Conservation (phyloP, 129 eudicot species). For the Ambrosia artemisiifolia region DNA sequence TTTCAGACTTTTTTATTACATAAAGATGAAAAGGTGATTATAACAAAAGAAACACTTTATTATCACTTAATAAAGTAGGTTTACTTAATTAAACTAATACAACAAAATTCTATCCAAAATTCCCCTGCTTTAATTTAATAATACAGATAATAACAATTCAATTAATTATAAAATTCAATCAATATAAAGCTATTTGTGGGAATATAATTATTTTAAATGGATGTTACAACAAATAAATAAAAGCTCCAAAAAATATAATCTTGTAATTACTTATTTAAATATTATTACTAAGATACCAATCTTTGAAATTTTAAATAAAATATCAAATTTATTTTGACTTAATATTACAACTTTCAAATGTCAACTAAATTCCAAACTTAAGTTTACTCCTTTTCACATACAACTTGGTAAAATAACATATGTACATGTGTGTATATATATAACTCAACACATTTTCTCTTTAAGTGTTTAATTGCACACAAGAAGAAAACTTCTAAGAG, state of each 20-base stretch:
- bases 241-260: background rate
- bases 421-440: background rate
- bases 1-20: constrained; percentile 6
- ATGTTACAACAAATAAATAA: background rate
- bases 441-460: background rate
- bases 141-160: background rate
- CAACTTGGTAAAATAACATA: too few species aligned
- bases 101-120: constrained; percentile 33
- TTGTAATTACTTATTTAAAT: background rate
- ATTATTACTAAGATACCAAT: constrained; percentile 11
- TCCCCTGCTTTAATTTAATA: constrained; percentile 16
- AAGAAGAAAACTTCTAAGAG: background rate
- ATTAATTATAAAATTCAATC: too few species aligned
- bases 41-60: constrained; percentile 15
- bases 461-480: background rate
- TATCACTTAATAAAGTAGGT: constrained; percentile 27
- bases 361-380: constrained; percentile 27
- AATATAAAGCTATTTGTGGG: too few species aligned
- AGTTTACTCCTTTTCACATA: constrained; percentile 14
- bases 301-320: constrained; percentile 11
- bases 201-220: background rate
- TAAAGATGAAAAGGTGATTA: constrained; percentile 14
- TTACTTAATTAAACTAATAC: constrained; percentile 12
- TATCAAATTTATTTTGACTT: constrained; percentile 21
- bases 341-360: constrained; percentile 19